Base-by-base conservation (phyloP, 345 rosid species). In the Pugionium cornutum region DNA sequence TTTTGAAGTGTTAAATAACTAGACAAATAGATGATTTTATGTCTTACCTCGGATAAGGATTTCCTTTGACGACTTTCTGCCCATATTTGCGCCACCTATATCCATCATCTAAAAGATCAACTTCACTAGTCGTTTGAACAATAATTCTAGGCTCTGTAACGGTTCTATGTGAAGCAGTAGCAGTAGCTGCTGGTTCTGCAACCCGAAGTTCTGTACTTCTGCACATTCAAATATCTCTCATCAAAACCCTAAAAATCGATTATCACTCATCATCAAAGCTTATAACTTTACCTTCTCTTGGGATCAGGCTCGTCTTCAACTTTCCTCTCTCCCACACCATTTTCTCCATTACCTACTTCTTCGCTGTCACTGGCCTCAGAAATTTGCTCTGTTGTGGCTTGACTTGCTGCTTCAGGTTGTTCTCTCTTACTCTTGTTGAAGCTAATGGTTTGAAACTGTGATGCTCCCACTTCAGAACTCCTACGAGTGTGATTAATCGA, bases 41-140 rank as follows among this genome's bases (percentile, higher is more conserved):
- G 46, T 33, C 7, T 32, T 30, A 89, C 98, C 98, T 87, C 43
- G 96, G 98, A 76, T 85, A 81, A 70, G 89, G 96, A 80, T 92
- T 92, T 56, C 96, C 95, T 75, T 92, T 92, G 64, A 92, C 98
- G 37, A 87, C 89, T 77, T 92, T 92, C 76, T 92, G 98, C 39
- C 95, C 98, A 73, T 92, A 92, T 76, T 92, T 92, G 56, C 91
- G 95, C 92, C 98, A 92, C 66, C 89, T 84, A 75, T 87, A 92
- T 53, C 98, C 96, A 51, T 92, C 98, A 64, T 92, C 98, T 76
- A 92, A 66, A 31, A 92, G 91, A 75, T 92, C 96, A 76, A 92
- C 96, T 83, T 92, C 92, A 61, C 98, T 89, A n/a, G 82, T 92
- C 1, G 96, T 92, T 78, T 92, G 98, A 67, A 92, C 91, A 59